A percentile compares a stretch with the other conserved stretches of the same genome.
Evolutionary conservation across 2,329 filamentous ascomycete species (phyloP).

Genomic region (Chaetomium globosum): DNA sequence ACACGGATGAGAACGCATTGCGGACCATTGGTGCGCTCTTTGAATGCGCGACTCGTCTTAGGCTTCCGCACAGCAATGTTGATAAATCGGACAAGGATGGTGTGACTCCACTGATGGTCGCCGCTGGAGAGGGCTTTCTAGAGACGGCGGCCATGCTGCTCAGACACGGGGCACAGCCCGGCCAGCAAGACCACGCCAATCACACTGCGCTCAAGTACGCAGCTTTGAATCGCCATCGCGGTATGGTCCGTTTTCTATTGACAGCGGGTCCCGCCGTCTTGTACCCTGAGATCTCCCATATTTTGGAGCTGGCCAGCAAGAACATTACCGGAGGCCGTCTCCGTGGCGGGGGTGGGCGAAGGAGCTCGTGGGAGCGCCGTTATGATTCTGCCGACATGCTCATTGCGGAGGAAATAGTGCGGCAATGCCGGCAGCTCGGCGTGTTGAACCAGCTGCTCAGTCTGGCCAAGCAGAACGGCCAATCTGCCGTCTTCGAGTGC

Average conservation of each 20-base stretch:
- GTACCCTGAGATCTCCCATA: slow-evolving; percentile 16
- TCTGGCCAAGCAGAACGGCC: slow-evolving; percentile 18
- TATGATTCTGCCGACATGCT: neutral
- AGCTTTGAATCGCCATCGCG: slow-evolving; percentile 7
- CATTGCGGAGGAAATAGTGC: slow-evolving; percentile 28
- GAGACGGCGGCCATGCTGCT: slow-evolving; percentile 23
- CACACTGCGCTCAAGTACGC: slow-evolving; percentile 30
- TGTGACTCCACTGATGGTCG: slow-evolving; percentile 31
- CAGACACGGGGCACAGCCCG: slow-evolving; percentile 20
- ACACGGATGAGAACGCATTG: slow-evolving; percentile 21
- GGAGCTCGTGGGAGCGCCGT: neutral
- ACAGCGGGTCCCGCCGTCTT: slow-evolving; percentile 20
- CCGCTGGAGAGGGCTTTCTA: slow-evolving; percentile 26
- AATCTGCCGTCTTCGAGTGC: slow-evolving; percentile 11
- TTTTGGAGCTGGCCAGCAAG: slow-evolving; percentile 28
- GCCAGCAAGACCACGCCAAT: slow-evolving; percentile 19
- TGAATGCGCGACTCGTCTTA: slow-evolving; percentile 13
- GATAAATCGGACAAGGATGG: slow-evolving; percentile 22
- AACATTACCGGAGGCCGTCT: slow-evolving; percentile 9
- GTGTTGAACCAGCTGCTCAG: slow-evolving; percentile 20
- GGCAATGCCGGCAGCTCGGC: slow-evolving; percentile 22
- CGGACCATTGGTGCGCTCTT: slow-evolving; percentile 24
- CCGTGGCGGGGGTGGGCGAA: neutral
- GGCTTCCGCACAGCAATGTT: slow-evolving; percentile 4
- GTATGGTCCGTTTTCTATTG: slow-evolving; percentile 25